Percentiles rank a stretch among this genome's conserved stretches.
Conservation (phyloP, 352 stramenopile genomes). For the Phytophthora aleatoria region DNA sequence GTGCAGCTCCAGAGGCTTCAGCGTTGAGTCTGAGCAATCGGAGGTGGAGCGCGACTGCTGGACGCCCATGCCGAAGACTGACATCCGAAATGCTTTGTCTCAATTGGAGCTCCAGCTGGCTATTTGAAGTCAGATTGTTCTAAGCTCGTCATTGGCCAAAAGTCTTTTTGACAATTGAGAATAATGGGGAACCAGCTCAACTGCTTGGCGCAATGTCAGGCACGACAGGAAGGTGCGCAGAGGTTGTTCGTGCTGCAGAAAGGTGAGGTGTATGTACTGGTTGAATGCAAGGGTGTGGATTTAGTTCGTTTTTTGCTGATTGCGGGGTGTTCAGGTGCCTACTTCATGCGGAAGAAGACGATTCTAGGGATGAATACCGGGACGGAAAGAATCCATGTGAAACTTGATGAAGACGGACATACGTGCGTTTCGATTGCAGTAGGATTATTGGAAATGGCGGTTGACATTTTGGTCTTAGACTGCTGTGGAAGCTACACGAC, state of each 20-base stretch:
- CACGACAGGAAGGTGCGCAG: conserved; percentile 66
- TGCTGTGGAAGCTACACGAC: conserved; percentile 72
- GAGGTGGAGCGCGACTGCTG: conserved; percentile 20
- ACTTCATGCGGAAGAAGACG: conserved; percentile 82
- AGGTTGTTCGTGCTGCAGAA: conserved; percentile 74
- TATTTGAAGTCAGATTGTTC: conserved; percentile 14
- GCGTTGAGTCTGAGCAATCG: neutral
- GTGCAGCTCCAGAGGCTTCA: conserved; percentile 13
- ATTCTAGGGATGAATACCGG: conserved; percentile 68
- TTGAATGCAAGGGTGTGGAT: neutral
- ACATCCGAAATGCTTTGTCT: conserved; percentile 5
- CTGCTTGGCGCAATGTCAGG: conserved; percentile 78
- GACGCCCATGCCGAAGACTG: conserved; percentile 17
- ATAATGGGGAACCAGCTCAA: conserved; percentile 83
- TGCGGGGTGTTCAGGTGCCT: conserved; percentile 38
- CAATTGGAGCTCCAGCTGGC: conserved; percentile 6
- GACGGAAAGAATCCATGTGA: conserved; percentile 64
- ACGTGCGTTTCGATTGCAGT: conserved; percentile 34
- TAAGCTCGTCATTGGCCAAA: conserved; percentile 19
- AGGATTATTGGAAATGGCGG: neutral
- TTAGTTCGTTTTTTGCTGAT: neutral
- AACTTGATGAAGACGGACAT: conserved; percentile 66
- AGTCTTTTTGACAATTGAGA: neutral
- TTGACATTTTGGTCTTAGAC: conserved; percentile 30
- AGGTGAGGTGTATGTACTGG: conserved; percentile 33